Conservation (phyloP, 2,329 filamentous ascomycete genomes). For the Cladobotryum mycophilum region DNA sequence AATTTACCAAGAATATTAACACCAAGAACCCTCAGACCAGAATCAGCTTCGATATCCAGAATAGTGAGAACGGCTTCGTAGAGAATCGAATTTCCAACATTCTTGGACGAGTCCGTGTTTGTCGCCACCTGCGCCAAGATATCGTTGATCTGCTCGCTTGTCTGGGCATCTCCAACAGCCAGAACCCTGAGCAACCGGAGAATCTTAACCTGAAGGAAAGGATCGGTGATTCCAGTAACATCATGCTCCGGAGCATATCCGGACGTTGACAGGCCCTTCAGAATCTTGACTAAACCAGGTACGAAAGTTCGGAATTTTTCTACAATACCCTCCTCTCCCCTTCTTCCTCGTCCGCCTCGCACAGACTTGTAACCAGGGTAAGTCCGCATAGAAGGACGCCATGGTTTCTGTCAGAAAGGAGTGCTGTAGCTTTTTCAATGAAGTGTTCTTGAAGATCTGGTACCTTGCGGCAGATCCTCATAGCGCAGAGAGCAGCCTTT, state of each 20-base stretch:
- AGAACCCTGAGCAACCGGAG: conserved; percentile 79
- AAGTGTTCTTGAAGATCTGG: conserved; percentile 97
- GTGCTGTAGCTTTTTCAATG: conserved; percentile 80
- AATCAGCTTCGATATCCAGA: conserved; percentile 95
- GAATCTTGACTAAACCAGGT: conserved; percentile 77
- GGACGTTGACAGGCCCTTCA: conserved; percentile 89
- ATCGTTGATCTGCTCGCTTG: conserved; percentile 97
- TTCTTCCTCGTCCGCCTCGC: conserved; percentile 89
- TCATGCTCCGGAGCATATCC: conserved; percentile 98
- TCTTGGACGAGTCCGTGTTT: conserved; percentile 96
- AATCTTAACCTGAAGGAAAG: conserved; percentile 96
- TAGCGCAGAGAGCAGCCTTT: conserved; percentile 96
- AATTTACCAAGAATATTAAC: conserved; percentile 99
- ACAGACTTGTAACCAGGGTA: conserved; percentile 84
- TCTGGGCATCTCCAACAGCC: conserved; percentile 75
- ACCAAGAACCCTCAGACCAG: conserved; percentile 84
- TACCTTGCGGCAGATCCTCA: conserved; percentile 97
- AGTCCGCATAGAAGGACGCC: conserved; percentile 89
- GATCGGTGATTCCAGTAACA: conserved; percentile 95
- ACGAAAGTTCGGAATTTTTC: conserved; percentile 86
- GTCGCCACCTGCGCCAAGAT: conserved; percentile 96
- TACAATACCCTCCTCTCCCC: conserved; percentile 84
- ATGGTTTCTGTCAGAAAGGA: conserved; percentile 90
- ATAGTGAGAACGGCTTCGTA: conserved; percentile 98
- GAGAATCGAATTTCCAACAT: conserved; percentile 95